These are phyloP conservation scores for Potentilla sterilis DNA, from an alignment of 306 rosid species.

Conservation along the genomic window DNA sequence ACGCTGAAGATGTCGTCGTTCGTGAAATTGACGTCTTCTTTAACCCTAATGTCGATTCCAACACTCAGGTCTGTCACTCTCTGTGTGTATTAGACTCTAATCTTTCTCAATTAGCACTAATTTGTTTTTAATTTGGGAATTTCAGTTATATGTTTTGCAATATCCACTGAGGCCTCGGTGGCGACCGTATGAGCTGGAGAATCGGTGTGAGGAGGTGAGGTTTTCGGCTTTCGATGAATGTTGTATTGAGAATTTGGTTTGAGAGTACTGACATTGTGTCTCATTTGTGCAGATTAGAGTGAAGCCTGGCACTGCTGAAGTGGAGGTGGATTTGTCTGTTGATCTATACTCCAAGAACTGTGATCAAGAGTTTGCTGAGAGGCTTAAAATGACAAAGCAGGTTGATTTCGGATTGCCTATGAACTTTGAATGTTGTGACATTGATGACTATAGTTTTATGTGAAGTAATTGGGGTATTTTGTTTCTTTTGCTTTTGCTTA, in stretches of 20 bases:
- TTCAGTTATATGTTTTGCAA: slow-evolving; percentile 70
- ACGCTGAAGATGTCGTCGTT: slow-evolving; percentile 52
- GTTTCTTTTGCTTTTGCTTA: slow-evolving; percentile 31
- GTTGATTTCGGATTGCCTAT: slow-evolving; percentile 27
- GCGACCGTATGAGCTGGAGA: slow-evolving; percentile 82
- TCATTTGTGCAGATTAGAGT: slow-evolving; percentile 56
- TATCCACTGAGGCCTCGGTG: slow-evolving; percentile 84
- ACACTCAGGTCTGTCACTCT: slow-evolving; percentile 44
- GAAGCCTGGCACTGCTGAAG: slow-evolving; percentile 49
- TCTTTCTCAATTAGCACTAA: neutral
- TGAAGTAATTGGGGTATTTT: neutral
- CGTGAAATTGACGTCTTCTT: slow-evolving; percentile 85
- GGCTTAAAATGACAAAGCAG: slow-evolving; percentile 55
- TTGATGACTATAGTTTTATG: neutral
- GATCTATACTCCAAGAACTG: slow-evolving; percentile 55
- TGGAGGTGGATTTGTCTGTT: slow-evolving; percentile 66
- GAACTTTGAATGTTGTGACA: neutral
- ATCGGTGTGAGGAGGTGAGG: slow-evolving; percentile 71
- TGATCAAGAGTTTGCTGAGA: slow-evolving; percentile 44
- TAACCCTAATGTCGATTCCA: slow-evolving; percentile 44
- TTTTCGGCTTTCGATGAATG: neutral
- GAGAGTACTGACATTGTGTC: neutral
- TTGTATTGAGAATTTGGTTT: neutral
- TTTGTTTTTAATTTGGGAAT: neutral
- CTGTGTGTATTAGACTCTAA: neutral